Evolutionary conservation across 2,329 filamentous ascomycete genomes (phyloP), one percentile per base, ranked within the genome.

Genomic region (Xylariales sp.): DNA sequence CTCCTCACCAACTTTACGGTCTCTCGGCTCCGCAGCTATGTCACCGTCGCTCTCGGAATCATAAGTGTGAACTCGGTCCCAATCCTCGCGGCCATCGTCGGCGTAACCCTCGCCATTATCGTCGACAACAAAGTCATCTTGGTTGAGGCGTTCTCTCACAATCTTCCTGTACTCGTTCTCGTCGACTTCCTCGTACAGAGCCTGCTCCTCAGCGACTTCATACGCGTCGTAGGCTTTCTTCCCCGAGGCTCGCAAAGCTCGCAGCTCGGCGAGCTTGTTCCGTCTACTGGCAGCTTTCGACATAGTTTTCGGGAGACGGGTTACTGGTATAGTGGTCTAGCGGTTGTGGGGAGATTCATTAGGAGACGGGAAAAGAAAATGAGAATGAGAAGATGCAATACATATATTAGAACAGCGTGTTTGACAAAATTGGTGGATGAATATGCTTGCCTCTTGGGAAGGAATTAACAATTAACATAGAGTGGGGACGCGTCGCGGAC

Each of bases 121-220:
- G 83, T 98, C 96, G 68, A 99, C 94, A 60, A 99, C 95, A 76
- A 99, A 99, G 82, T 99, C 96, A 75, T 99, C 96, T 76, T 97
- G 87, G 77, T 98, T 93, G 59, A 99, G 85, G 54, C 96, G 91
- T 64, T 91, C 89, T 49, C 96, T 89, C 14, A 99, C 94, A 72
- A 98, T 91, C 79, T 97, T 97, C 84, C 97, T 97, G 85, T 99
- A 99, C 59, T 93, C 92, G 76, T 96, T 95, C 76, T 99, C 96
- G 77, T 98, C 94, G 55, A 99, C 94, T 76, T 97, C 94, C 71
- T 98, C 96, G 82, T 98, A 99, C 52, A 99, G 84, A 73, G 93
- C 89, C 72, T 91, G 88, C 75, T 93, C 91, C 70, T 98, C 91
- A 75, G 93, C 88, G 69, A 97, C 89, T 80, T 97, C 85, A 83